Evolutionary conservation across 176 grass and related monocot genomes (phyloP).

Genomic region (Zea luxurians): DNA sequence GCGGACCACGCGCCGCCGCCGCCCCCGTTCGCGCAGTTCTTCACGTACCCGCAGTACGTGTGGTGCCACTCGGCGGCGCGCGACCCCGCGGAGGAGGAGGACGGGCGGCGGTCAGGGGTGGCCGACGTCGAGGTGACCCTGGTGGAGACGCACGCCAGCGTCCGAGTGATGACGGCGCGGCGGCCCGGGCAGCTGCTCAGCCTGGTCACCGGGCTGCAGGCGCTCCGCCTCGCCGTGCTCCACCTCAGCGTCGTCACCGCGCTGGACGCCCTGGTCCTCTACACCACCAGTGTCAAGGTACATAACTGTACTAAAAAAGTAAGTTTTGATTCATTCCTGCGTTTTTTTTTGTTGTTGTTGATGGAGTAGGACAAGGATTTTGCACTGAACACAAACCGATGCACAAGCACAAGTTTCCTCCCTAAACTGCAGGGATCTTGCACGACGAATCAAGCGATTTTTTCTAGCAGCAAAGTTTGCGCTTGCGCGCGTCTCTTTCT

Average conservation of each 20-base stretch:
- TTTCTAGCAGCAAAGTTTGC: conserved; percentile 23
- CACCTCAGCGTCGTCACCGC: conserved; percentile 86
- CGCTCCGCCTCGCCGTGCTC: conserved; percentile 60
- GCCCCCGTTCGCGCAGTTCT: conserved; percentile 83
- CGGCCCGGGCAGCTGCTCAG: conserved; percentile 65
- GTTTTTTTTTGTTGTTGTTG: not conserved
- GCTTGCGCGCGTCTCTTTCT: conserved; percentile 23
- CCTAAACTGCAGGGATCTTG: not conserved
- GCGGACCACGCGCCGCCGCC: not conserved
- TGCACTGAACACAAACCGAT: conserved; percentile 20
- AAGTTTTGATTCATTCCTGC: not conserved
- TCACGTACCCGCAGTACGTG: conserved; percentile 86
- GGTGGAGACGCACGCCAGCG: conserved; percentile 85
- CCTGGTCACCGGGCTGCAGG: conserved; percentile 64
- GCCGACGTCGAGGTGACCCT: conserved; percentile 90
- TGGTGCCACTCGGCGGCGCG: conserved; percentile 61
- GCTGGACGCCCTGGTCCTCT: conserved; percentile 61
- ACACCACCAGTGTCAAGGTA: conserved; percentile 88
- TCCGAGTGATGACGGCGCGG: conserved; percentile 62
- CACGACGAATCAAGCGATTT: conserved; percentile 26
- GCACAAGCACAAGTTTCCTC: not conserved
- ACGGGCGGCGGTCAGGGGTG: conserved; percentile 31
- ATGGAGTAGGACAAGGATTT: not conserved
- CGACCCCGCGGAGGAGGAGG: conserved; percentile 33
- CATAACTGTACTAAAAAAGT: too few relatives aligned